Evolutionary conservation across 305 asterid species (phyloP).

Genomic region (Ilex paraguariensis): DNA sequence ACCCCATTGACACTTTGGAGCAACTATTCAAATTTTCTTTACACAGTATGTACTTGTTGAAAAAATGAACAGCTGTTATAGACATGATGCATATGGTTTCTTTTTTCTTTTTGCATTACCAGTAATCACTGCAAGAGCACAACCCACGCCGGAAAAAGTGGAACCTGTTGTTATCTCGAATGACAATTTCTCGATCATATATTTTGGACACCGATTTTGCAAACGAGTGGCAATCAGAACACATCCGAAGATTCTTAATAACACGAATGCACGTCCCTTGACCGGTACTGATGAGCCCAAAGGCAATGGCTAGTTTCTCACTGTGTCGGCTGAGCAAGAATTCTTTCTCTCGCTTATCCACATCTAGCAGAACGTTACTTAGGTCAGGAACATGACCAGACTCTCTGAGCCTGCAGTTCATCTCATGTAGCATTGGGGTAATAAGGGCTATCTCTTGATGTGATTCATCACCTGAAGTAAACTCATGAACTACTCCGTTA

Average conservation of each 20-base stretch:
- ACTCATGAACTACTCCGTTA: slow-evolving; percentile 40
- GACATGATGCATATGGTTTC: too few species aligned
- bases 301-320: slow-evolving; percentile 51
- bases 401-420: slow-evolving; percentile 28
- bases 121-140: slow-evolving; percentile 53
- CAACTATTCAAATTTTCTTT: too few species aligned
- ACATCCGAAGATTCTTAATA: slow-evolving; percentile 52
- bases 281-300: slow-evolving; percentile 35
- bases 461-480: slow-evolving; percentile 39
- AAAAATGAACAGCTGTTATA: too few species aligned
- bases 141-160: slow-evolving; percentile 39
- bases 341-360: slow-evolving; percentile 43
- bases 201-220: slow-evolving; percentile 39
- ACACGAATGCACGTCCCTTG: slow-evolving; percentile 31
- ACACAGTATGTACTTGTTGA: too few species aligned
- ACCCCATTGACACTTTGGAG: too few species aligned
- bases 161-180: slow-evolving; percentile 44
- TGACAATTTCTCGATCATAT: slow-evolving; percentile 30
- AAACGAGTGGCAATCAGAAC: slow-evolving; percentile 50
- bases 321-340: slow-evolving; percentile 46
- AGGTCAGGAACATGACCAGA: slow-evolving; percentile 41
- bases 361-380: slow-evolving; percentile 36
- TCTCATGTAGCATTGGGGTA: slow-evolving; percentile 47
- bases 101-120: slow-evolving; percentile 20
- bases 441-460: slow-evolving; percentile 22